These are phyloP conservation scores for Plasmodium relictum DNA, from an alignment of 169 alveolate species.

Conservation along the genomic window DNA sequence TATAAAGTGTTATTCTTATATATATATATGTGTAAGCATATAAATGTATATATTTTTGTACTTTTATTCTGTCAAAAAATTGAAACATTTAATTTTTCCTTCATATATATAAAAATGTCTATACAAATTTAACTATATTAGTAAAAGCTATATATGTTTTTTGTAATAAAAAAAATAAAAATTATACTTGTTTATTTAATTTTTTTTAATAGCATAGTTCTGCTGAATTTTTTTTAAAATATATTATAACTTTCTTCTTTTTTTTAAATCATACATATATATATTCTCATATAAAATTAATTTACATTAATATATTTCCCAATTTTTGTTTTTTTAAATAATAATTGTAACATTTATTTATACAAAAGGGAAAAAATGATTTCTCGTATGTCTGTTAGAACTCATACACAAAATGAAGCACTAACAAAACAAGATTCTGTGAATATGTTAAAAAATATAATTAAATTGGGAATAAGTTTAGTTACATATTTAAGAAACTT, in stretches of 20 bases:
- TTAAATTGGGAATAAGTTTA: conserved; percentile 81
- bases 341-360: background rate
- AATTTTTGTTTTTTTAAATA: background rate
- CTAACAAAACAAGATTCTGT: conserved; percentile 74
- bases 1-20: background rate
- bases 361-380: conserved; percentile 16
- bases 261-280: background rate
- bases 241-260: background rate
- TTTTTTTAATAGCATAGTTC: background rate
- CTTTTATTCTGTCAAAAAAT: background rate
- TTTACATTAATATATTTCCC: background rate
- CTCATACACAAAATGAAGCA: conserved; percentile 52
- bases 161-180: conserved; percentile 5
- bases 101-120: background rate
- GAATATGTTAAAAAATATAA: conserved; percentile 83
- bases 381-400: conserved; percentile 71
- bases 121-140: conserved; percentile 22
- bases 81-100: background rate
- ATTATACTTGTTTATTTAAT: background rate
- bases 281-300: background rate
- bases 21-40: background rate
- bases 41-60: background rate
- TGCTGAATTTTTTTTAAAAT: background rate
- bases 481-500: conserved; percentile 82
- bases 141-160: conserved; percentile 48